Evolutionary conservation across 768 basidiomycete genomes (phyloP), one percentile per base, ranked within the genome.

Genomic region (Lyophyllum atratum): DNA sequence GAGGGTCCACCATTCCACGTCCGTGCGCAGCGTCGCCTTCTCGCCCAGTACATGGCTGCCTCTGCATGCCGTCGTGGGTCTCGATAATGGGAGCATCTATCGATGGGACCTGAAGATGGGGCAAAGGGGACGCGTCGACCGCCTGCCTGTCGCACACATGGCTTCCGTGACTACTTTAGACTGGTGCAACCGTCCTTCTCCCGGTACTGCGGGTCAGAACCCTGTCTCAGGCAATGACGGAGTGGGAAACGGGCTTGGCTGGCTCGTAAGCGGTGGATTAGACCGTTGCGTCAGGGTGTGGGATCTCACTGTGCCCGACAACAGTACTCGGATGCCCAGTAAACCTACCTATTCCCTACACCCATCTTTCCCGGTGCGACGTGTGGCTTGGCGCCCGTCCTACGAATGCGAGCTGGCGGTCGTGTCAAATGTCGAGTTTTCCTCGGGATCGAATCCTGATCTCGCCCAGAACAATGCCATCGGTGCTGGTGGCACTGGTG

Each of bases 251-350:
- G 76, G 78, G 6, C 69, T 80, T 25, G 89, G 90, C 1, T 94
- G 91, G 90, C 78, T 94, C 21, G 86, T 85, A 5, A 92, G 89
- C 52, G 90, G 86, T 12, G 89, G 91, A 0, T 73, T 93, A 28
- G 92, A 94, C 71, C 84, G 85, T 33, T 85, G 80, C 26, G 90
- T 93, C 49, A 92, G 93, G 76, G 90, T 92, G 0, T 93, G 92
- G 92, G 85, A 91, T 64, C 76, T 92, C 11, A 79, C 82, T 0
- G 68, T 75, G 0, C 76, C 83, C 14, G 66, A 67, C 11, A 65
- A 71, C 6, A 69, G 62, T 11, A 63, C 76, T 0, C 87, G 84
- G 60, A 84, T 90, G 42, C 77, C 83, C 0, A 82, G 80, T 54
- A 83, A 83, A 54, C 86, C 90, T 5, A 79, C 77, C 0, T 92